Conservation (phyloP, 129 eudicot genomes). For the Flaveria trinervia region DNA sequence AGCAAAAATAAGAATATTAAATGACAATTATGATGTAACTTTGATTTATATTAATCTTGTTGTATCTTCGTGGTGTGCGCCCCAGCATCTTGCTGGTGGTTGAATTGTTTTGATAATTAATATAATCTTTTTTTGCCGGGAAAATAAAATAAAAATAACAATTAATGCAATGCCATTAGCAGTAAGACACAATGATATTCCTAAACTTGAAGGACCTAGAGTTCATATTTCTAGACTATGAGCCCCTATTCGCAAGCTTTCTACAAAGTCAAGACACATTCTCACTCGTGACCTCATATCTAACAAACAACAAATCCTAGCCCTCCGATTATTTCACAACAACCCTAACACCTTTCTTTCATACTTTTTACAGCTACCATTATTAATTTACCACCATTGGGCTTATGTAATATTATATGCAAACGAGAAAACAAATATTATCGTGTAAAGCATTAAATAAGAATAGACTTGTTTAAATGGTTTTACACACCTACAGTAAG, state of each 20-base stretch:
- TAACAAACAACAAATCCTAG: constrained; percentile 17
- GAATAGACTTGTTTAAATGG: too few species aligned
- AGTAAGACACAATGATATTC: neutral
- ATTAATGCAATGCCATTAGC: neutral
- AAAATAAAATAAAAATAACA: neutral
- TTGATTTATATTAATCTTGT: too few species aligned
- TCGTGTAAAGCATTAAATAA: too few species aligned
- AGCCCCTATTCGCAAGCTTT: constrained; percentile 14
- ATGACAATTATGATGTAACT: too few species aligned
- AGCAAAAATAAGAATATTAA: too few species aligned
- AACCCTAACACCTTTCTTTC: neutral
- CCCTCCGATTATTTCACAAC: constrained; percentile 30
- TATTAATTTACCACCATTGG: neutral
- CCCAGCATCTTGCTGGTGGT: too few species aligned
- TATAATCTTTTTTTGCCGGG: too few species aligned
- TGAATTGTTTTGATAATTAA: too few species aligned
- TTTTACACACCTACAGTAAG: too few species aligned
- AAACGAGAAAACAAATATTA: too few species aligned
- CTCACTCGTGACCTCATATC: constrained; percentile 16
- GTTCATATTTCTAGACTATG: neutral
- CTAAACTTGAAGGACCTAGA: constrained; percentile 9
- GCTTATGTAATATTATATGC: too few species aligned
- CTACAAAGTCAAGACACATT: neutral
- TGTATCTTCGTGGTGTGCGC: too few species aligned
- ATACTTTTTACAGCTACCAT: neutral